Base-by-base conservation (phyloP, 805 yeast species). In the Nakazawaea populi region DNA sequence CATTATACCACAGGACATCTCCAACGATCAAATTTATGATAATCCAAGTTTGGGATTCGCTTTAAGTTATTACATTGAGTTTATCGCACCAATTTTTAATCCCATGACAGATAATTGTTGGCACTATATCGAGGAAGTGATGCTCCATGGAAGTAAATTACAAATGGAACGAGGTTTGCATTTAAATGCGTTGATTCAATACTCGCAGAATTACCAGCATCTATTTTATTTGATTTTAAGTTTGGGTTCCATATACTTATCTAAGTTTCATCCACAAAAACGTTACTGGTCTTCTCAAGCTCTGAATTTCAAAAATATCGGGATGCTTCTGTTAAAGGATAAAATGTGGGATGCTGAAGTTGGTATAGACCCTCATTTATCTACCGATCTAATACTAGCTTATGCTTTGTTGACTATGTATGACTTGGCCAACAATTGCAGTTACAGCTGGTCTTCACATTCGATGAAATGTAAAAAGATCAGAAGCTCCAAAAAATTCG, bases 361-460 rank as follows among this genome's bases (percentile, higher is more conserved):
- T 27, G 27, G n/a, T 6, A 24, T 29, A 31, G 27, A 37, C 31
- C 28, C 24, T 3, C 11, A 40, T 18, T 49, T 47, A 31, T 41
- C 52, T 2, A 42, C 50, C 6, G 50, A 48, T 41, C 7, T 50
- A 3, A 35, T 53, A 40, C 27, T 51, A 8, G 44, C 52, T 5
- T 27, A 51, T 42, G 46, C 45, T 10, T 44, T 53, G 18, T 28
- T 53, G 34, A 47, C 47, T 7, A n/a, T 51, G 18, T 49, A 48
- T 31, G 56, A 53, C 12, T 32, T 53, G 12, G 56, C 54, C 14
- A 45, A 53, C 34, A 47, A 51, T 47, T 47, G 54, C 36, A 51
- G 48, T 29, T 45, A 46, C 14, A 47, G 14, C 14, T 53, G 56
- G 56, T 43, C 52, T 7, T 5, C n/a, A 4, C 42, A 45, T 34